Percentiles rank a stretch among this genome's conserved stretches.
Conservation (phyloP, 2,329 filamentous ascomycete genomes). For the Venturia asperata region DNA sequence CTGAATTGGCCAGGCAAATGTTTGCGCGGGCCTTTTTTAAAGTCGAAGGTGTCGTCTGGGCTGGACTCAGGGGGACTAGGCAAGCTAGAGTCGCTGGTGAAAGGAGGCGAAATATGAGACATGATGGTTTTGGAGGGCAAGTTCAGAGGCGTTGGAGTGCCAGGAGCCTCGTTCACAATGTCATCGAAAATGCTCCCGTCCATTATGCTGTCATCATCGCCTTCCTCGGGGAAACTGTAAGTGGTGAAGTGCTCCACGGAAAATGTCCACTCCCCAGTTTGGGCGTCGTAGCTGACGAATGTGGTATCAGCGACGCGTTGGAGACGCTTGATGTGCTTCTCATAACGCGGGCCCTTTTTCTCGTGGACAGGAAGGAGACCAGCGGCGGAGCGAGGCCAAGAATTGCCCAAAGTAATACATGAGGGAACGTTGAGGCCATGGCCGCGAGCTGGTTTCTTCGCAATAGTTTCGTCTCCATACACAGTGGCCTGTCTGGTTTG, state of each 20-base stretch:
- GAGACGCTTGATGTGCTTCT: constrained; percentile 77
- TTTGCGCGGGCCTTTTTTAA: constrained; percentile 46
- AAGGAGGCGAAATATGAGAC: constrained; percentile 24
- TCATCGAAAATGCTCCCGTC: constrained; percentile 36
- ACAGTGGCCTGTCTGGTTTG: constrained; percentile 77
- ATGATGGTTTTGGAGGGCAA: not conserved
- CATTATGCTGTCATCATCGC: constrained; percentile 61
- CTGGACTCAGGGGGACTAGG: constrained; percentile 37
- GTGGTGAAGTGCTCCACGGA: constrained; percentile 94
- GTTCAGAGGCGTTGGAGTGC: constrained; percentile 25
- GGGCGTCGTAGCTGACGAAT: constrained; percentile 71
- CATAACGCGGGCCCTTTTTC: constrained; percentile 58
- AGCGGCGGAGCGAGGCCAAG: constrained; percentile 71
- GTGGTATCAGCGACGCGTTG: constrained; percentile 71
- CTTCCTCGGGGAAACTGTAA: constrained; percentile 70
- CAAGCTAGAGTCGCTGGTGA: constrained; percentile 27
- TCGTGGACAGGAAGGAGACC: constrained; percentile 50
- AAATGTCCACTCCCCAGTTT: constrained; percentile 85
- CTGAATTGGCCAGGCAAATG: constrained; percentile 77
- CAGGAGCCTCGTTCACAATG: not conserved
- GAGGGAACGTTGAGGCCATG: constrained; percentile 90
- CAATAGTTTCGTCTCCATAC: constrained; percentile 51
- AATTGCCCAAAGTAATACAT: constrained; percentile 80
- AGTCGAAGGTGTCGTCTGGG: constrained; percentile 50
- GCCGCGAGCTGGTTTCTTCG: constrained; percentile 72